phyloP scores from a whole-genome alignment of 768 basidiomycete genomes.

The Macrocybe gigantea region DNA sequence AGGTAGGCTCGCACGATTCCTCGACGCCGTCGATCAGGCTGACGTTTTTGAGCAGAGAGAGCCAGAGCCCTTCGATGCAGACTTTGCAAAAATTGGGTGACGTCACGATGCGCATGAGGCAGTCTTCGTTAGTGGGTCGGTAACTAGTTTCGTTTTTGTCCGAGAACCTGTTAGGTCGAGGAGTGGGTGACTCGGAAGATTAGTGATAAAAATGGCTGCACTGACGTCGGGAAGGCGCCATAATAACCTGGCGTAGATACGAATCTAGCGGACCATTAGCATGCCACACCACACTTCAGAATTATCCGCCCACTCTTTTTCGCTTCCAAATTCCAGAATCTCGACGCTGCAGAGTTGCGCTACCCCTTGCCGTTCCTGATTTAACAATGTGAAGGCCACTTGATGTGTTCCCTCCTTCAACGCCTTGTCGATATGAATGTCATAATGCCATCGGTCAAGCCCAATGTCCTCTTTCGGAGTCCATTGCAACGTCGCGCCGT shows the following conservation, averaged over 20 bases:
- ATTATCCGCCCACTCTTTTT: slow-evolving; percentile 42
- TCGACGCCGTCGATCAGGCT: slow-evolving; percentile 54
- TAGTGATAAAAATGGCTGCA: slow-evolving; percentile 2
- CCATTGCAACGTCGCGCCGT: slow-evolving; percentile 60
- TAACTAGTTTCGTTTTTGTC: slow-evolving; percentile 60
- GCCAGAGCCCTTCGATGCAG: slow-evolving; percentile 73
- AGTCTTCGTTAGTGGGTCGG: slow-evolving; percentile 80
- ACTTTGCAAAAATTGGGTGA: slow-evolving; percentile 70
- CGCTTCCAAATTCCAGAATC: slow-evolving; percentile 64
- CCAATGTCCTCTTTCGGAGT: slow-evolving; percentile 48
- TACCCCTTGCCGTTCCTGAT: slow-evolving; percentile 37
- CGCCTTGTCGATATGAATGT: slow-evolving; percentile 35
- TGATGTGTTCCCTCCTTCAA: slow-evolving; percentile 50
- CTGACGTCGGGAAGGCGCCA: slow-evolving; percentile 70
- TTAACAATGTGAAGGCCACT: slow-evolving; percentile 50
- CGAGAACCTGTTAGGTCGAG: slow-evolving; percentile 43
- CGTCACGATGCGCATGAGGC: slow-evolving; percentile 73
- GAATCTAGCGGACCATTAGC: slow-evolving; percentile 39
- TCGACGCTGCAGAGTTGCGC: slow-evolving; percentile 79
- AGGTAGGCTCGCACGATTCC: slow-evolving; percentile 27
- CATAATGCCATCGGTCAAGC: slow-evolving; percentile 74
- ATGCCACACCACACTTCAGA: not conserved
- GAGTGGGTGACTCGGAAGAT: not conserved
- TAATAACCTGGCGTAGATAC: slow-evolving; percentile 50
- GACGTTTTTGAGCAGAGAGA: slow-evolving; percentile 51